Percentiles rank a stretch among this genome's conserved stretches.
Evolutionary conservation across 768 basidiomycete species (phyloP).

Genomic region (Fistulinella prunicolor): DNA sequence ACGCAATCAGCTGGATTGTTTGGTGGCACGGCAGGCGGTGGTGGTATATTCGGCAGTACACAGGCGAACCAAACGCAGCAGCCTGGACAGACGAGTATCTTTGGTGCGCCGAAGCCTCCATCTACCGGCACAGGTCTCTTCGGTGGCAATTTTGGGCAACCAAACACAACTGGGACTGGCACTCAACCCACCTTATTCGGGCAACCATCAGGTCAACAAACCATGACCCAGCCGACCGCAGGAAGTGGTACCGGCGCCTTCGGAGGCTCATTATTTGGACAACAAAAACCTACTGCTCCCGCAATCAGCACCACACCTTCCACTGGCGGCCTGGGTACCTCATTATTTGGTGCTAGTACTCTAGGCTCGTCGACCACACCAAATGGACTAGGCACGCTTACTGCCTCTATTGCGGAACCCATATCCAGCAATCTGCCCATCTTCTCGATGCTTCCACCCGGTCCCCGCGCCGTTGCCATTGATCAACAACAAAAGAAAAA

Average conservation of each 20-base stretch:
- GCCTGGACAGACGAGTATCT: constrained; percentile 28
- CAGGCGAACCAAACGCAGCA: constrained; percentile 41
- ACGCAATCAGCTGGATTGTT: constrained; percentile 36
- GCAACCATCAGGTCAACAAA: constrained; percentile 44
- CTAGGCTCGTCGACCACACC: constrained; percentile 43
- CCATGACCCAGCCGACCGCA: constrained; percentile 36
- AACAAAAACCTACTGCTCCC: constrained; percentile 48
- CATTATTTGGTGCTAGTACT: constrained; percentile 38
- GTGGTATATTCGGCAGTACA: constrained; percentile 34
- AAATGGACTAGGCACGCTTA: constrained; percentile 59
- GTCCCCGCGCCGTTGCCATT: constrained; percentile 58
- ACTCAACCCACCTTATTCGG: constrained; percentile 48
- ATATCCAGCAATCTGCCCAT: constrained; percentile 70
- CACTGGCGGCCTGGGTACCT: constrained; percentile 34
- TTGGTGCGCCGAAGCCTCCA: constrained; percentile 31
- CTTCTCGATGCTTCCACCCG: constrained; percentile 71
- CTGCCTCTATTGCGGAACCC: constrained; percentile 87
- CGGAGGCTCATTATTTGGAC: constrained; percentile 47
- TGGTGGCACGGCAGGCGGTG: constrained; percentile 32
- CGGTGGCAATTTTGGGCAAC: constrained; percentile 50
- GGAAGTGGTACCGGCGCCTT: constrained; percentile 33
- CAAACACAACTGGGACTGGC: constrained; percentile 29
- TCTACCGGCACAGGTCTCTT: constrained; percentile 40
- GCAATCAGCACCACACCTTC: constrained; percentile 44
- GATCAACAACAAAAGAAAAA: constrained; percentile 74